Base-by-base conservation (phyloP, 495 filamentous ascomycete species). In the Penicillium coprophilum region DNA sequence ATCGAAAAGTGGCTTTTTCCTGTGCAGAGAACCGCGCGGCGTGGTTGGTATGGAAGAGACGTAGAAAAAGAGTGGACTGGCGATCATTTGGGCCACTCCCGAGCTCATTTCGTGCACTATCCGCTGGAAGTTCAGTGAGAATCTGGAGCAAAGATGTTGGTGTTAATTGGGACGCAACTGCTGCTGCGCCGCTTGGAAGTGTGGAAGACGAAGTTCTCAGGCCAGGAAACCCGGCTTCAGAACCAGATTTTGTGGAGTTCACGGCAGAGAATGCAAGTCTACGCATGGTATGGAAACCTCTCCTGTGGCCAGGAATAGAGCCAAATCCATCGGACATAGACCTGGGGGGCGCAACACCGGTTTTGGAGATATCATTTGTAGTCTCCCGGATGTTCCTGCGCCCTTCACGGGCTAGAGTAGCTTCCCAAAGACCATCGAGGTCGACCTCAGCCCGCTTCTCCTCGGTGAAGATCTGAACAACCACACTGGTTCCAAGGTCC, bases 401-500 rank as follows among this genome's bases (percentile, higher is more conserved):
- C 50, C 72, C 64, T 19, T 71, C 69, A 24, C 77, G 72, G 12
- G 70, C 75, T 50, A 87, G 39, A 19, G 77, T 74, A 36, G 67
- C 77, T 23, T 74, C 72, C 94, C 94, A 98, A 5, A 97, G 75
- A 10, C 73, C 74, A 64, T 98, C 94, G 34, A 98, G 73, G 64
- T 90, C 86, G 59, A 96, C 75, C 57, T 97, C 92, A 21, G 78
- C 82, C 65, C 94, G 80, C 73, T 93, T 91, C 56, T 87, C 82
- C 67, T 92, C 87, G 1, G 90, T 96, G 68, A 97, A 84, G 68
- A 97, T 84, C 72, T 98, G 94, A 30, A 97, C 83, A 27, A 97
- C 88, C 19, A 98, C 78, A 48, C 84, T 87, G 5, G 81, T 82
- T 19, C 80, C 78, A 56, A 76, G 60, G 55, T 69, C 65, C 50